Evolutionary conservation across 768 basidiomycete genomes (phyloP), one percentile per base, ranked within the genome.

Genomic region (Pleurotus salmoneostramineus): DNA sequence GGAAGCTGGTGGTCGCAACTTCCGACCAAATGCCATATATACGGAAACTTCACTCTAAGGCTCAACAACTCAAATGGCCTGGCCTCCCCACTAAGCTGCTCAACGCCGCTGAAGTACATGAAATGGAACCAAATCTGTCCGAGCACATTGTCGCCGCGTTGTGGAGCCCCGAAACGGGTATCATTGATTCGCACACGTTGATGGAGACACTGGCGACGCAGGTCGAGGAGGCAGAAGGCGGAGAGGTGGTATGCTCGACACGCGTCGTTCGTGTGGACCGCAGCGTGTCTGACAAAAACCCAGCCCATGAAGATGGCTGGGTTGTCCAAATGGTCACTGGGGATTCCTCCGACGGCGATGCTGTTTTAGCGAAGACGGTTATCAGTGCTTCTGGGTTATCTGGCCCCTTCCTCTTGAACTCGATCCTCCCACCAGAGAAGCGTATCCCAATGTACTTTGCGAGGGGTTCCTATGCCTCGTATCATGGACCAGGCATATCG

Each of bases 1-100:
- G 95, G 42, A 99, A 98, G 72, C 87, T 99, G 14, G 85, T 98
- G 1, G 89, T 98, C 42, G 96, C 92, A 0, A 82, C 77, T 14
- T 70, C 74, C 14, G 74, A 79, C 50, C 93, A 98, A 63, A 75
- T 71, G 40, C 61, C 76, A 0, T 96, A 96, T 69, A 79, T 98
- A 40, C 76, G 88, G 57, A 68, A 75, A 15, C 81, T 98, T 2
- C 79, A 89, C 60, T 68, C 73, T 12, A 90, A 91, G 66, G 84
- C 87, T 2, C 72, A 73, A 48, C 69, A 69, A 51, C 75, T 93
- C 12, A 60, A 68, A 4, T 82, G 84, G 76, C 82, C 85, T 0
- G 78, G 80, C 0, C 71, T 91, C 1, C 88, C 89, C 3, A 84
- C 89, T 1, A 71, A 77, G 58, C 80, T 97, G 51, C 75, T 99